Conservation (phyloP, 2,329 filamentous ascomycete species). For the Alternaria panax region DNA sequence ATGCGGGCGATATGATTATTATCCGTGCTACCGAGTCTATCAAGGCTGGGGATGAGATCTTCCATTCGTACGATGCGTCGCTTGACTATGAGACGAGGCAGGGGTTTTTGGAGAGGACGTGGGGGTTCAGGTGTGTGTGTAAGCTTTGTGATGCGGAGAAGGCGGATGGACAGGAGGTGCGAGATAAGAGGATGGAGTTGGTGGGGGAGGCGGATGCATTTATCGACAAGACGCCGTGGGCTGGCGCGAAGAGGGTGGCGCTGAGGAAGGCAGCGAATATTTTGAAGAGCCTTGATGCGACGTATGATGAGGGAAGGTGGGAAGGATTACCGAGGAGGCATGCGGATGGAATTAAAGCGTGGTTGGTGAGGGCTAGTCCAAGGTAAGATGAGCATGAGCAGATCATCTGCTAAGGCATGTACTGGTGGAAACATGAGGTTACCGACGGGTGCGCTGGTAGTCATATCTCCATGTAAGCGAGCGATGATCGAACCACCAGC, state of each 20-base stretch:
- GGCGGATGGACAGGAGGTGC: conserved; percentile 27
- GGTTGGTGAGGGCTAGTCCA: conserved; percentile 30
- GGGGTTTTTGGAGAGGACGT: conserved; percentile 39
- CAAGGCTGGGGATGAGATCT: conserved; percentile 32
- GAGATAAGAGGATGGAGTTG: conserved; percentile 35
- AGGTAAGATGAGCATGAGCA: not conserved
- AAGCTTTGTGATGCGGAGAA: conserved; percentile 49
- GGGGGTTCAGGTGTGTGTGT: conserved; percentile 55
- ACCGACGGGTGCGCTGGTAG: too few relatives aligned
- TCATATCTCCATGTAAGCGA: too few relatives aligned
- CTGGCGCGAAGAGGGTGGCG: conserved; percentile 34
- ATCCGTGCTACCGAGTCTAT: conserved; percentile 51
- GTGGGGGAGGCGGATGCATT: conserved; percentile 35
- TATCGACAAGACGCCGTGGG: conserved; percentile 36
- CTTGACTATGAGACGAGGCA: conserved; percentile 47
- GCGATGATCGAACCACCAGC: too few relatives aligned
- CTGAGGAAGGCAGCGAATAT: conserved; percentile 36
- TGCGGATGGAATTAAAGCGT: conserved; percentile 23
- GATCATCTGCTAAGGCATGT: not conserved
- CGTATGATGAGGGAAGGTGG: conserved; percentile 34
- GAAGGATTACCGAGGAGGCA: conserved; percentile 27
- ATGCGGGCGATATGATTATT: conserved; percentile 50
- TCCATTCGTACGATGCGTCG: conserved; percentile 37
- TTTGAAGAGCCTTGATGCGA: conserved; percentile 29
- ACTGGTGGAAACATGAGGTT: not conserved